phyloP scores from a whole-genome alignment of 306 rosid genomes.

The Ceratonia siliqua region DNA sequence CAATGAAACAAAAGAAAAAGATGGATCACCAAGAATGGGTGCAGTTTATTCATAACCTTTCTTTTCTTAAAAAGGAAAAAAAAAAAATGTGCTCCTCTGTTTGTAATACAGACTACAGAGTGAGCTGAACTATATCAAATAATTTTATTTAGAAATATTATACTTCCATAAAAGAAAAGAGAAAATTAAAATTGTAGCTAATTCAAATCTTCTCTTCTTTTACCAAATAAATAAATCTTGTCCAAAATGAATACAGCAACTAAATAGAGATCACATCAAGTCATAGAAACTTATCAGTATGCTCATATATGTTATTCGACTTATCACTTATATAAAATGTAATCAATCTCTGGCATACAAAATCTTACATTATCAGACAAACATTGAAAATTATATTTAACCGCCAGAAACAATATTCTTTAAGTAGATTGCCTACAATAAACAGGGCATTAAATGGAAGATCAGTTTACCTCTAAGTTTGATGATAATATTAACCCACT shows the following conservation, averaged over 20 bases:
- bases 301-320: neutral
- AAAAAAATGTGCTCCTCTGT: constrained; percentile 4
- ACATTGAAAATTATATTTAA: neutral
- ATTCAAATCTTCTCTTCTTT: neutral
- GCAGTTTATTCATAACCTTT: neutral
- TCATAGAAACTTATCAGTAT: constrained; percentile 8
- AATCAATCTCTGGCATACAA: neutral
- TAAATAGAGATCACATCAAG: neutral
- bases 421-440: constrained; percentile 10
- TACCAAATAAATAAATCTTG: neutral
- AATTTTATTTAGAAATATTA: neutral
- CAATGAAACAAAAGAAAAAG: neutral
- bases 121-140: neutral
- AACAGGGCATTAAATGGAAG: neutral
- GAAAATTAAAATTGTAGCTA: neutral
- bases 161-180: neutral
- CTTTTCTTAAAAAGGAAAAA: neutral
- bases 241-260: constrained; percentile 13
- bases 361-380: neutral
- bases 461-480: constrained; percentile 78
- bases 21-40: constrained; percentile 2
- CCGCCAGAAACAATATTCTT: constrained; percentile 3
- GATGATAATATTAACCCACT: constrained; percentile 91
- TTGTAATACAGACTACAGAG: neutral
- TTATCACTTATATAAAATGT: neutral